Evolutionary conservation across 1,284 basidiomycete genomes (phyloP).

Genomic region (Ustilago shanxiensis): DNA sequence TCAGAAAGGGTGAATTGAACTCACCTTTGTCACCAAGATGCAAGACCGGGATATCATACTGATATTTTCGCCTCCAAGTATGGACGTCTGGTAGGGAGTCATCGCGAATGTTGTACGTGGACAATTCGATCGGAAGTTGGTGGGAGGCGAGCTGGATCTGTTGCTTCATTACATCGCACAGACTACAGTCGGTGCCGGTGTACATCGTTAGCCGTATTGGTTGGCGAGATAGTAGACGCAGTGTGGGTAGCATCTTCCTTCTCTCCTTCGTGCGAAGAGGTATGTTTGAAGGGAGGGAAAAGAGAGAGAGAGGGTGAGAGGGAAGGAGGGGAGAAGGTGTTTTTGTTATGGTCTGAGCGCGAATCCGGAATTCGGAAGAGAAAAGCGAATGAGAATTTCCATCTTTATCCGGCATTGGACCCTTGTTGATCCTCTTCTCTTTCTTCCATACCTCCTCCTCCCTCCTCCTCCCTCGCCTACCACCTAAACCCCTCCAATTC

Average conservation of each 20-base stretch:
- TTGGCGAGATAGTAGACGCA: neutral
- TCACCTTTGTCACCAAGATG: constrained; percentile 50
- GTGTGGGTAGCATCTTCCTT: constrained; percentile 20
- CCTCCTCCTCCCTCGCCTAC: too few species aligned
- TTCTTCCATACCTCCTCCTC: too few species aligned
- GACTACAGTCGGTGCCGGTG: constrained; percentile 65
- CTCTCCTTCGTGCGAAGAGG: too few species aligned
- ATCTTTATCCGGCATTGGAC: neutral
- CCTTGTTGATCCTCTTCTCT: neutral
- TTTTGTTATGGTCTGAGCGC: too few species aligned
- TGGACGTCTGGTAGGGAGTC: constrained; percentile 51
- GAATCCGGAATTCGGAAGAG: neutral
- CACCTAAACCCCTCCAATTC: neutral
- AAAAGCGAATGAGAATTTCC: neutral
- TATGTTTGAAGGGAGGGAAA: too few species aligned
- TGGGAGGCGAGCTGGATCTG: constrained; percentile 40
- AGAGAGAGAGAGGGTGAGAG: too few species aligned
- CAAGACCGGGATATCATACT: constrained; percentile 68
- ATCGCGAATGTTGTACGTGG: constrained; percentile 66
- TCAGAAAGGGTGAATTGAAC: constrained; percentile 1
- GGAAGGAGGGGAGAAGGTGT: too few species aligned
- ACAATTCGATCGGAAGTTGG: constrained; percentile 39
- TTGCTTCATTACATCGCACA: constrained; percentile 63
- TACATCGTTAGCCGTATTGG: constrained; percentile 52
- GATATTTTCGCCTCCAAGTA: constrained; percentile 66